Evolutionary conservation across 2,329 filamentous ascomycete genomes (phyloP), one percentile per base, ranked within the genome.

Genomic region (Moelleriella libera): DNA sequence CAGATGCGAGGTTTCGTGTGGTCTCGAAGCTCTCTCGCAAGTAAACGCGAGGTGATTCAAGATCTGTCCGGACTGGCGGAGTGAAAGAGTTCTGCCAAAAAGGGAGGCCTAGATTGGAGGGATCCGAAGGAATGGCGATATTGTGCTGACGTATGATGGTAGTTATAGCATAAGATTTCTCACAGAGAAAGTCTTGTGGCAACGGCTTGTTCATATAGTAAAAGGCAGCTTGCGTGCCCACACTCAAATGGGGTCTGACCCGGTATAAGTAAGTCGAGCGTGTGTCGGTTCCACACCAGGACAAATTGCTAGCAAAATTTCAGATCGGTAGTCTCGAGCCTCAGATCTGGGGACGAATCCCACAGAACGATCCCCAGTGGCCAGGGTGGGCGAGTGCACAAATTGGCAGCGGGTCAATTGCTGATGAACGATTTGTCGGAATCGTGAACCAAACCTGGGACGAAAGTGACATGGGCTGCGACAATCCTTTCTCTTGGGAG

Each of bases 301-400:
- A 34, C 45, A 50, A 8, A 12, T 37, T 37, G 41, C 46, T 12
- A 45, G 40, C 43, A 47, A 37, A 29, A 40, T 29, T 31, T 40
- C 29, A 21, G 44, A 46, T 41, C 46, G 46, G 46, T 7, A 44
- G 44, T 32, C 39, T 45, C 46, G 49, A 46, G 52, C 45, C 54
- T 57, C 50, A 50, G 52, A 56, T 54, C 52, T 53, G 52, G 45
- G 49, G 42, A 32, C 44, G 48, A 43, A 51, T 54, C 48, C 48
- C 45, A 50, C 48, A 48, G 45, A 40, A 41, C 34, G 47, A 49
- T 49, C 40, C 51, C 48, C 42, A 43, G 45, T 32, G 30, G 9
- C 43, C 30, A 40, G 44, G 43, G 43, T 30, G 11, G 39, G 41
- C 42, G 48, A 43, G 46, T 47, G 48, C 50, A 52, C 50, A 53